Conservation (phyloP, 2,329 filamentous ascomycete genomes). For the Pestalotiopsis sp. region DNA sequence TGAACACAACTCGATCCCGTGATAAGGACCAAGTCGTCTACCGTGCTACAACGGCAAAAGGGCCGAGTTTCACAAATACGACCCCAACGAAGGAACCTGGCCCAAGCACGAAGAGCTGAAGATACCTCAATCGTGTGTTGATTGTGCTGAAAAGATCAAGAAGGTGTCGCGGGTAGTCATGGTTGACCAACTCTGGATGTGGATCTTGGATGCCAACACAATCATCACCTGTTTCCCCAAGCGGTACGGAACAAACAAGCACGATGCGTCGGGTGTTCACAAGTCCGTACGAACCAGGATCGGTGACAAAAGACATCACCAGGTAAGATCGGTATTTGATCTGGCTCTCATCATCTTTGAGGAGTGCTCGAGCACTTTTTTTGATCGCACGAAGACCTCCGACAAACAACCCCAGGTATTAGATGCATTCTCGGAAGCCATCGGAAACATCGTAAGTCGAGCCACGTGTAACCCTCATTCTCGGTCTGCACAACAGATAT, state of each 20-base stretch:
- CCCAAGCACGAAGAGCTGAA: conserved; percentile 13
- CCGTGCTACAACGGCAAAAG: conserved; percentile 33
- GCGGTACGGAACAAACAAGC: conserved; percentile 44
- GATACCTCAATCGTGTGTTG: conserved; percentile 12
- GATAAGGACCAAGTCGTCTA: conserved; percentile 47
- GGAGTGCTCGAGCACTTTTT: conserved; percentile 42
- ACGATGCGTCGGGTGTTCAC: conserved; percentile 41
- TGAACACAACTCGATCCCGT: conserved; percentile 39
- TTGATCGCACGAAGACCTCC: conserved; percentile 36
- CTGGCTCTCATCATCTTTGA: conserved; percentile 44
- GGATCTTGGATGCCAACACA: conserved; percentile 40
- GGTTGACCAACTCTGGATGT: conserved; percentile 49
- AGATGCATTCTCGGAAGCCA: conserved; percentile 43
- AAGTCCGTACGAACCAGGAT: conserved; percentile 39
- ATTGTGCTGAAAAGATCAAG: conserved; percentile 18
- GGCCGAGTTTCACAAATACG: conserved; percentile 24
- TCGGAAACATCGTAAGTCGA: conserved; percentile 40
- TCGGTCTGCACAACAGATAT: background rate
- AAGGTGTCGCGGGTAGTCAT: conserved; percentile 36
- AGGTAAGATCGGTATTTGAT: conserved; percentile 42
- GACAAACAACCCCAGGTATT: conserved; percentile 39
- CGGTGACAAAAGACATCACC: conserved; percentile 21
- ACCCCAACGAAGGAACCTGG: conserved; percentile 6
- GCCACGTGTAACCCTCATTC: background rate
- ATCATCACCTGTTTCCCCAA: conserved; percentile 44